These are phyloP conservation scores for Fusarium buharicum DNA, from an alignment of 2,329 filamentous ascomycete genomes.

Conservation along the genomic window DNA sequence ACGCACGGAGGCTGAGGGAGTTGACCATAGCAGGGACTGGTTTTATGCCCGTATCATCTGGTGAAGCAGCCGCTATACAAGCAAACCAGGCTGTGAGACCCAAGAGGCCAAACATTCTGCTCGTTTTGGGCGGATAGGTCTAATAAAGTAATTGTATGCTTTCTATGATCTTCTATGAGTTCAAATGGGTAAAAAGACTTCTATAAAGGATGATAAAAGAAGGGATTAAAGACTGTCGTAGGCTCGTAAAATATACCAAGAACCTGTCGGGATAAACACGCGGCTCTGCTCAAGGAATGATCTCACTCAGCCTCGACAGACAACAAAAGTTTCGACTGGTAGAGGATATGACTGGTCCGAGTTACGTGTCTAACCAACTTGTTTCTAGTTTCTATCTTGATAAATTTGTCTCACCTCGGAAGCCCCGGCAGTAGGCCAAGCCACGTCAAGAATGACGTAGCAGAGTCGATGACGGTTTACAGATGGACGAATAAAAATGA, in stretches of 20 bases:
- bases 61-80: neutral
- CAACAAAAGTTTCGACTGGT: neutral
- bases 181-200: neutral
- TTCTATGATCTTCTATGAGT: too few species aligned
- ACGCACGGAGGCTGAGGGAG: constrained; percentile 5
- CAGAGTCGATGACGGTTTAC: neutral
- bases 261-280: neutral
- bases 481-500: neutral
- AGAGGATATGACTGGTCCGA: neutral
- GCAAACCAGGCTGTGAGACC: constrained; percentile 5
- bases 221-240: neutral
- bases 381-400: neutral
- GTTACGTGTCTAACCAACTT: neutral
- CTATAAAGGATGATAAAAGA: neutral
- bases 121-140: neutral
- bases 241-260: neutral
- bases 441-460: constrained; percentile 1
- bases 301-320: neutral
- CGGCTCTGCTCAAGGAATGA: neutral
- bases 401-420: constrained; percentile 6
- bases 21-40: neutral
- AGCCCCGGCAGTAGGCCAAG: neutral
- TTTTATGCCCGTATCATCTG: constrained; percentile 6
- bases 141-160: too few species aligned
- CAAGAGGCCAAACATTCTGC: constrained; percentile 1